These are phyloP conservation scores for Hypoxylon fuscum DNA, from an alignment of 495 filamentous ascomycete genomes.

Conservation along the genomic window DNA sequence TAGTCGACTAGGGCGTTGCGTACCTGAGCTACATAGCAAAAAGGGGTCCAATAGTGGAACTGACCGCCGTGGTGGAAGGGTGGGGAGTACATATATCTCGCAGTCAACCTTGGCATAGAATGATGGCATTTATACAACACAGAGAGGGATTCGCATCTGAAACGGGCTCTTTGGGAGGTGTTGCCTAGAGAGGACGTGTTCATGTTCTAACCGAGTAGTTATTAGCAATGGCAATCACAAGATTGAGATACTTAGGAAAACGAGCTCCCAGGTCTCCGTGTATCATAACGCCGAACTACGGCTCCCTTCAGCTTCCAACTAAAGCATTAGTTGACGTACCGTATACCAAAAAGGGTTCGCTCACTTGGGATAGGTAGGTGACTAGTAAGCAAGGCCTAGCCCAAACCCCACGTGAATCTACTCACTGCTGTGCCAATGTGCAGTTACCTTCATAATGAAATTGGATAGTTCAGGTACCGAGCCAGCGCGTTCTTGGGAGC, in stretches of 20 bases:
- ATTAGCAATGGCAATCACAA: neutral
- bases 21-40: slow-evolving; percentile 21
- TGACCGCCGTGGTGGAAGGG: neutral
- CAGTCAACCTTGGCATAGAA: neutral
- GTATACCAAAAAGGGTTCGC: neutral
- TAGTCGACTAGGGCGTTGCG: slow-evolving; percentile 1
- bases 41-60: slow-evolving; percentile 1
- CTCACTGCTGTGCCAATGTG: slow-evolving; percentile 3
- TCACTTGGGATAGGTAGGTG: neutral
- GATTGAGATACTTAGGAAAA: neutral
- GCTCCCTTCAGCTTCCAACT: neutral
- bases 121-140: no score
- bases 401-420: slow-evolving; percentile 3
- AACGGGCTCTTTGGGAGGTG: no score
- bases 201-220: neutral
- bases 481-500: neutral
- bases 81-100: neutral
- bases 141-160: no score
- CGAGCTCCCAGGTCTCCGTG: neutral
- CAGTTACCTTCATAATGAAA: neutral
- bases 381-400: slow-evolving; percentile 5
- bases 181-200: neutral
- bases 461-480: neutral
- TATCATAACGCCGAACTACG: neutral
- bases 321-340: neutral